These are phyloP conservation scores for Tetraselmis chui DNA, from an alignment of 139 green algal species.

Conservation along the genomic window DNA sequence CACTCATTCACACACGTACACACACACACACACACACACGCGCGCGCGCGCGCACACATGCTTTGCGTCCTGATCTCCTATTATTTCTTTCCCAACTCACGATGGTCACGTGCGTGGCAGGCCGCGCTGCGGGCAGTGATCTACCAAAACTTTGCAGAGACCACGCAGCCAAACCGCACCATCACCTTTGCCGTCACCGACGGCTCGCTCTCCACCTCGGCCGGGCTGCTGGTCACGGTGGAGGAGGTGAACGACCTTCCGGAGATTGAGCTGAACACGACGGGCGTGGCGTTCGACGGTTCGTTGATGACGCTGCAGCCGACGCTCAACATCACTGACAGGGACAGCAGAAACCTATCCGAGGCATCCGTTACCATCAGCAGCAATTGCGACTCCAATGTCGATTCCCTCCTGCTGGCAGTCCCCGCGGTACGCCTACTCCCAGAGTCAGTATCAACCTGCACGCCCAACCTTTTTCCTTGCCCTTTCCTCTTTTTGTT, in stretches of 20 bases:
- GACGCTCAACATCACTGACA: conserved; percentile 1
- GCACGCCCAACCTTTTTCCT: neutral
- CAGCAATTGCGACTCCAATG: neutral
- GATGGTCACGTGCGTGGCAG: too few species aligned
- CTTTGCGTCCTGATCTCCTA: too few species aligned
- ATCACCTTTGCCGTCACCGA: neutral
- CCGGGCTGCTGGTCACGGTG: neutral
- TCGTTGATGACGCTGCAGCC: neutral
- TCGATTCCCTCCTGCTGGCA: neutral
- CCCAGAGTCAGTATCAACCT: too few species aligned
- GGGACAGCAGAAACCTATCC: neutral
- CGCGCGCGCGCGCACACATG: too few species aligned
- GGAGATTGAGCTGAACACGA: neutral
- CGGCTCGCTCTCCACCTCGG: neutral
- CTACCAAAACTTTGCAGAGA: neutral
- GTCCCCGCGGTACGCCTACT: neutral
- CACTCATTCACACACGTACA: too few species aligned
- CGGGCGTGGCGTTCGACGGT: neutral
- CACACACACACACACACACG: too few species aligned
- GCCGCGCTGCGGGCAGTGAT: neutral
- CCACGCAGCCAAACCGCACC: neutral
- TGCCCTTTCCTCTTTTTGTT: neutral
- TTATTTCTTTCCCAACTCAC: neutral
- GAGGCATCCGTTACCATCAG: neutral
- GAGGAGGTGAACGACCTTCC: neutral